Base-by-base conservation (phyloP, 2,329 filamentous ascomycete genomes). In the Penicillium freii region DNA sequence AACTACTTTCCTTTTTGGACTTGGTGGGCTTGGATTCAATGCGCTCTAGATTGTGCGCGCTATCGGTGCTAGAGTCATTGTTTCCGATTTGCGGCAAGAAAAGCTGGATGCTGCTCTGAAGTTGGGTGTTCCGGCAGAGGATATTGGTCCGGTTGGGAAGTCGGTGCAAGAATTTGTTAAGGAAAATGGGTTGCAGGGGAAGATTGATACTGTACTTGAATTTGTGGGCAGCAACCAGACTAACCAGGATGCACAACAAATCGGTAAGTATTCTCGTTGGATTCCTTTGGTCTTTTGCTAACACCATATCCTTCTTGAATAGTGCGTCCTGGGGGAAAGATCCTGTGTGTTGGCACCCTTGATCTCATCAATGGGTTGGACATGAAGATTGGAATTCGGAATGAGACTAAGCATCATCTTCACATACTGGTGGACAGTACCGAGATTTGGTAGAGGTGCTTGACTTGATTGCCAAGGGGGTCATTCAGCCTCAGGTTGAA, bases 371-470 rank as follows among this genome's bases (percentile, higher is more conserved):
- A 79, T 47, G 74, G 71, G 0, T 55, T 79, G 10, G 69, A 78
- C 39, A 79, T 79, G 77, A 78, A 78, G 55, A 74, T 74, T 10
- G 75, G 76, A 0, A 77, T 77, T 7, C 65, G 77, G 19, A 79
- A 79, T n/a, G 62, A 62, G 77, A 31, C 61, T 79, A 3, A 73
- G 66, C 13, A 76, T 72, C 33, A 74, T 78, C 3, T 79, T 79
- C 29, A 75, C 74, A 9, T 80, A 80, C 42, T n/a, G 77, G 75
- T 4, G 77, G 78, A 0, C 77, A 76, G 54, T 65, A 76, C 1
- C 54, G 58, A 11, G 77, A 79, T 52, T 60, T 81, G 2, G 52
- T 54, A 38, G 61, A 60, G 27, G 59, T 62, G 27, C 39, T 65
- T 38, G 56, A 53, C n/a, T 61, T 78, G 39, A 73, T 79, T 54